Percentiles rank a stretch among this genome's conserved stretches.
These are phyloP conservation scores for Trichosporon faecale DNA, from an alignment of 1,284 basidiomycete genomes.

Conservation along the genomic window DNA sequence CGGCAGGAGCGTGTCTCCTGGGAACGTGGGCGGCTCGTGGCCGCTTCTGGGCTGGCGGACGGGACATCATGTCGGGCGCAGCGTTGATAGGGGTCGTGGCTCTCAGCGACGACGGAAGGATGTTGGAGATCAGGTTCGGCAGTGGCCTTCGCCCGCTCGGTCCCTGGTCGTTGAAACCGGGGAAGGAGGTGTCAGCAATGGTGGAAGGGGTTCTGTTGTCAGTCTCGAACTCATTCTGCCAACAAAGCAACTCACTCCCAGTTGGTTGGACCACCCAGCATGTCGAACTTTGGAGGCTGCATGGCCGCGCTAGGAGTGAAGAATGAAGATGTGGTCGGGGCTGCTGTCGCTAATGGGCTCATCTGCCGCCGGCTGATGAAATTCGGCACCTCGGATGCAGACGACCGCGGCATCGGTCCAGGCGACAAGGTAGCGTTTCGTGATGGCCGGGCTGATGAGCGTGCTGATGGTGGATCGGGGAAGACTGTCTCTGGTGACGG, in stretches of 20 bases:
- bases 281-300: conserved; percentile 25
- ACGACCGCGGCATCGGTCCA: conserved; percentile 48
- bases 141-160: conserved; percentile 32
- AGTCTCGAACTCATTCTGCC: background rate
- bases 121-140: conserved; percentile 40
- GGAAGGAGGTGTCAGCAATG: conserved; percentile 42
- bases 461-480: conserved; percentile 31
- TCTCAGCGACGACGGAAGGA: conserved; percentile 23
- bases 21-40: conserved; percentile 31
- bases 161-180: conserved; percentile 27
- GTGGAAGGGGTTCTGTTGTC: conserved; percentile 37
- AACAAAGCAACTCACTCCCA: conserved; percentile 43
- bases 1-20: conserved; percentile 7
- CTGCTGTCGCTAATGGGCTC: conserved; percentile 30
- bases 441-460: conserved; percentile 35
- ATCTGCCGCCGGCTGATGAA: conserved; percentile 57
- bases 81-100: conserved; percentile 35
- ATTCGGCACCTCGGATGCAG: conserved; percentile 51
- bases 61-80: conserved; percentile 21
- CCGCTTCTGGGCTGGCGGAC: conserved; percentile 49
- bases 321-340: conserved; percentile 62
- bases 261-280: conserved; percentile 35
- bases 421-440: conserved; percentile 58
- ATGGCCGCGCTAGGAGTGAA: conserved; percentile 64
- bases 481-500: conserved; percentile 34